These are phyloP conservation scores for Alternaria viburni DNA, from an alignment of 2,329 filamentous ascomycete genomes.

Conservation along the genomic window DNA sequence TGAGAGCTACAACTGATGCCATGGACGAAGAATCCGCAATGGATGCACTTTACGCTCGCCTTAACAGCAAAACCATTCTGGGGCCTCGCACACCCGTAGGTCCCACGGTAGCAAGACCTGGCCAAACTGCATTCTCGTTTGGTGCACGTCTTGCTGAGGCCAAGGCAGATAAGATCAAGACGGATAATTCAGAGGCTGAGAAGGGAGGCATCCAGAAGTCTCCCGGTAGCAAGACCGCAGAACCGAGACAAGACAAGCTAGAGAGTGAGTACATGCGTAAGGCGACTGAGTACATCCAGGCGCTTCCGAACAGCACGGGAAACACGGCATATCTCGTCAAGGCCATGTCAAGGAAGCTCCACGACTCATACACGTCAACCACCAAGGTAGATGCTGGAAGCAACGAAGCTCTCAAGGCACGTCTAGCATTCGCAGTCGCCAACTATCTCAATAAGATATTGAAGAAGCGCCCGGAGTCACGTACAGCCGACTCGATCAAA, in stretches of 20 bases:
- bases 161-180: background rate
- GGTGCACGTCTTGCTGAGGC: background rate
- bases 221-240: background rate
- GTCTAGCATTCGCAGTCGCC: constrained; percentile 27
- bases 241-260: constrained; percentile 6
- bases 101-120: background rate
- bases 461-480: constrained; percentile 10
- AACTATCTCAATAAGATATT: constrained; percentile 26
- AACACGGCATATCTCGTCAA: constrained; percentile 17
- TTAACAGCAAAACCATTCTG: constrained; percentile 9
- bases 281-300: constrained; percentile 22
- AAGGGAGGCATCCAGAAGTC: background rate
- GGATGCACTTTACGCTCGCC: constrained; percentile 28
- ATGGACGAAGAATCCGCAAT: constrained; percentile 11
- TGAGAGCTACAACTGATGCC: background rate
- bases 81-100: background rate
- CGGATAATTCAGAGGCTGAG: background rate
- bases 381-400: constrained; percentile 5
- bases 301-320: constrained; percentile 11
- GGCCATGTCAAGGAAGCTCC: constrained; percentile 25
- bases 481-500: constrained; percentile 19
- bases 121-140: constrained; percentile 11
- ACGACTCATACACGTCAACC: constrained; percentile 10
- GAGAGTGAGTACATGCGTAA: constrained; percentile 25
- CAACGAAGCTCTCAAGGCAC: constrained; percentile 19